phyloP scores from a whole-genome alignment of 306 rosid genomes.

The Vicia villosa region DNA sequence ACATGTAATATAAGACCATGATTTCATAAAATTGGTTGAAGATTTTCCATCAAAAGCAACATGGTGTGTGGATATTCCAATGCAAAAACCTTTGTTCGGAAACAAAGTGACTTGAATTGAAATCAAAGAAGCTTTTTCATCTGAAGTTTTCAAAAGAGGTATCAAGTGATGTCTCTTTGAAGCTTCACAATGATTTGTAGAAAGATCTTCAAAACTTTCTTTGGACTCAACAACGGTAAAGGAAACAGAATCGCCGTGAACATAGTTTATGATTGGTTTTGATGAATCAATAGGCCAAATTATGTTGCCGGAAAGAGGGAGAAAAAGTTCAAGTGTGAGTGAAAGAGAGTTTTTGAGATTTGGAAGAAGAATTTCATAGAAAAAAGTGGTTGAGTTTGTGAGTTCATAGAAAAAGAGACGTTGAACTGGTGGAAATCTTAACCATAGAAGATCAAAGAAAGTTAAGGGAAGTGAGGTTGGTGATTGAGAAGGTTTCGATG shows the following conservation, averaged over 20 bases:
- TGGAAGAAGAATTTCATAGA: conserved; percentile 34
- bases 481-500: background rate
- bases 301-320: conserved; percentile 35
- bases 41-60: conserved; percentile 39
- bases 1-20: conserved; percentile 27
- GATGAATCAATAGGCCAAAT: conserved; percentile 32
- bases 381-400: conserved; percentile 4
- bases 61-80: conserved; percentile 41
- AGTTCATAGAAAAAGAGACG: conserved; percentile 31
- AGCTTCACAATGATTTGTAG: conserved; percentile 11
- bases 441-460: conserved; percentile 39
- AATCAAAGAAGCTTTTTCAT: conserved; percentile 27
- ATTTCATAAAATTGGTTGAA: conserved; percentile 30
- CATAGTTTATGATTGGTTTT: conserved; percentile 23
- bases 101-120: conserved; percentile 34
- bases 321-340: conserved; percentile 41
- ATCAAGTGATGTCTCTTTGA: background rate
- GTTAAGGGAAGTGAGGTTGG: conserved; percentile 32
- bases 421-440: conserved; percentile 32
- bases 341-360: conserved; percentile 36
- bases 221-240: conserved; percentile 41
- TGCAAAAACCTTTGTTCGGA: conserved; percentile 37
- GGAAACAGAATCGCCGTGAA: conserved; percentile 15
- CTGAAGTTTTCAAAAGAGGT: conserved; percentile 23
- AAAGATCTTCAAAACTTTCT: background rate